Base-by-base conservation (phyloP, 202 grass and related monocot species). In the Cymbopogon flexuosus region DNA sequence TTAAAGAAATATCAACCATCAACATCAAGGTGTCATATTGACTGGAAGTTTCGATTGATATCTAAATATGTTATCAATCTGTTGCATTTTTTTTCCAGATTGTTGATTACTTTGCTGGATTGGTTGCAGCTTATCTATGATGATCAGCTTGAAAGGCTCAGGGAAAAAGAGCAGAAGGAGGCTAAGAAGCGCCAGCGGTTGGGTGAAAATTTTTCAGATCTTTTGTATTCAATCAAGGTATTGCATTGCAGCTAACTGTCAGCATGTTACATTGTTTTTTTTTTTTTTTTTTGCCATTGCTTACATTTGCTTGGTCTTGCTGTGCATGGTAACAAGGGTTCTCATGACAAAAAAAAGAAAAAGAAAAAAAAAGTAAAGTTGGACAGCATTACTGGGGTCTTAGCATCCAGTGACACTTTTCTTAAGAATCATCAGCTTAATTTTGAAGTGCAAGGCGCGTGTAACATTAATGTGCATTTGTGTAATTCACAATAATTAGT, bases 141-240 rank as follows among this genome's bases (percentile, higher is more conserved):
- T 61, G 96, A 99, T 71, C 87, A 85, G 76, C 84, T 99, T 82
- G 96, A 93, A 88, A 95, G 88, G 77, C 84, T 90, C 41, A 88
- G 37, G 37, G 96, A 99, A 70, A 99, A 95, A 78, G 96, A 99
- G 83, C 83, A 90, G 49, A 99, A 93, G 83, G 96, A 95, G 49
- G 77, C 76, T 47, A 99, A 93, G 80, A 93, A 91, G 66, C 88
- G 84, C 70, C 96, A 91, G 74, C 79, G 90, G 31, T 78, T 93
- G 82, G 91, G 85, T 77, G 96, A 95, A 83, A 95, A 93, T 84
- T 99, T 99, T 75, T 89, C 87, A 58, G 96, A 99, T 83, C 74
- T 95, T 72, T 54, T 99, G 47, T 93, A 95, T 64, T 93, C 96
- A 43, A 93, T 99, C 33, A 99, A 93, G 90, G 96, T 95, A 92